phyloP scores from a whole-genome alignment of 73 alveolate genomes.

The Paramecium octaurelia region DNA sequence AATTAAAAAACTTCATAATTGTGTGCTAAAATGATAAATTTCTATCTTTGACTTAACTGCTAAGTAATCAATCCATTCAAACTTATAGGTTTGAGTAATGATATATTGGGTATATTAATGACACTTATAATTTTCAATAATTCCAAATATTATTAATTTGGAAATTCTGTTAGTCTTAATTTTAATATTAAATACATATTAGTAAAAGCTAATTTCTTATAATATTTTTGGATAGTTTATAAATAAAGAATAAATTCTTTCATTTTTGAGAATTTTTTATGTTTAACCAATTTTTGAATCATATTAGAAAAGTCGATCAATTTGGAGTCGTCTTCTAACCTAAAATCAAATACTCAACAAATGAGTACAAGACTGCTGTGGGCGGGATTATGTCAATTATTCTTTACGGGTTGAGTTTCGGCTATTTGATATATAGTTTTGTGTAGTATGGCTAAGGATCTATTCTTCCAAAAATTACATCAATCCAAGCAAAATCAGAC shows the following conservation, averaged over 20 bases:
- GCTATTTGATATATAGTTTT: slow-evolving; percentile 4
- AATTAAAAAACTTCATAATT: too few species aligned
- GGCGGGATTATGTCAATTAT: neutral
- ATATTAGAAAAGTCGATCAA: neutral
- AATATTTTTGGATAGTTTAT: neutral
- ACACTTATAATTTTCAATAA: neutral
- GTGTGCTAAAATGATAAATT: too few species aligned
- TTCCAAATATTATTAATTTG: neutral
- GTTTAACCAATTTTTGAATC: neutral
- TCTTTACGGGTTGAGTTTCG: slow-evolving; percentile 24
- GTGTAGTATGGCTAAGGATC: neutral
- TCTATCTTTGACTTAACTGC: too few species aligned
- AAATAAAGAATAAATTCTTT: neutral
- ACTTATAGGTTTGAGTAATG: neutral
- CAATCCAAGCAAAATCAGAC: neutral
- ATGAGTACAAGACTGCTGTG: neutral
- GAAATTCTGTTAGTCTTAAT: too few species aligned
- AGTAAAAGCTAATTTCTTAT: neutral
- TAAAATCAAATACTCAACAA: neutral
- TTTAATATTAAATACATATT: neutral
- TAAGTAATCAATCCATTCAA: neutral
- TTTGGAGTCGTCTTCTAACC: slow-evolving; percentile 9
- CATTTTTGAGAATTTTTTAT: neutral
- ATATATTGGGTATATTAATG: neutral
- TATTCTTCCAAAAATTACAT: neutral